Evolutionary conservation across 1,139 yeast genomes (phyloP).

Genomic region (Suhomyces panamericanus): DNA sequence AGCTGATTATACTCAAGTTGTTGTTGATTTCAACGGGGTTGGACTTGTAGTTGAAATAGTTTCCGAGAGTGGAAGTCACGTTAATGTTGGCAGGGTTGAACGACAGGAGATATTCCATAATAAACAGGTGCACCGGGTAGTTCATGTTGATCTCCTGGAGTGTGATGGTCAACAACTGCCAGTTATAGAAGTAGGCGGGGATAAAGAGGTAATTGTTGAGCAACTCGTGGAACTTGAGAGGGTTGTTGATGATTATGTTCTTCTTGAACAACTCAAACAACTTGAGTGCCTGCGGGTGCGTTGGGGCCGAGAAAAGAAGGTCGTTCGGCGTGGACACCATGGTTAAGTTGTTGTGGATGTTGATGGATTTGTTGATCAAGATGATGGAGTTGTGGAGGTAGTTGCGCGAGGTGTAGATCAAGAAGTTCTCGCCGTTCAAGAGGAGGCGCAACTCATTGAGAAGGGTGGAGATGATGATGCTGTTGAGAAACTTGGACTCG

Average conservation of each 20-base stretch:
- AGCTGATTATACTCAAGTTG: constrained; percentile 36
- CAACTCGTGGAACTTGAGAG: constrained; percentile 46
- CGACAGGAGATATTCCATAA: constrained; percentile 12
- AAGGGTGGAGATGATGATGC: constrained; percentile 39
- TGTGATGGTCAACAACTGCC: constrained; percentile 42
- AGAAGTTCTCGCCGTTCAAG: constrained; percentile 29
- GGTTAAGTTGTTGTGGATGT: constrained; percentile 14
- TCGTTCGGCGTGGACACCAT: constrained; percentile 10
- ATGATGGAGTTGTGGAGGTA: constrained; percentile 50
- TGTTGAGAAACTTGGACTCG: constrained; percentile 31
- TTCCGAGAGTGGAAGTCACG: constrained; percentile 16
- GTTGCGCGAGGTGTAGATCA: constrained; percentile 40
- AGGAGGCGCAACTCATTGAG: constrained; percentile 45
- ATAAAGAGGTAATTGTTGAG: constrained; percentile 42
- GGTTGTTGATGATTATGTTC: constrained; percentile 45
- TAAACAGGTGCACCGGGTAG: constrained; percentile 13
- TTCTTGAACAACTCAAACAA: constrained; percentile 44
- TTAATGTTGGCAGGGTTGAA: constrained; percentile 22
- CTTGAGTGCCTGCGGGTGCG: constrained; percentile 10
- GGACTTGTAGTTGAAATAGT: constrained; percentile 17
- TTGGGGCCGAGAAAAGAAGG: constrained; percentile 4
- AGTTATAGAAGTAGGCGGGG: constrained; percentile 38
- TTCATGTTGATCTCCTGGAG: constrained; percentile 33
- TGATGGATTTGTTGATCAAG: constrained; percentile 43
- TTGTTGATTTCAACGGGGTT: constrained; percentile 24